Conservation (phyloP, 768 basidiomycete species). For the Termitomyces eurrhizus region DNA sequence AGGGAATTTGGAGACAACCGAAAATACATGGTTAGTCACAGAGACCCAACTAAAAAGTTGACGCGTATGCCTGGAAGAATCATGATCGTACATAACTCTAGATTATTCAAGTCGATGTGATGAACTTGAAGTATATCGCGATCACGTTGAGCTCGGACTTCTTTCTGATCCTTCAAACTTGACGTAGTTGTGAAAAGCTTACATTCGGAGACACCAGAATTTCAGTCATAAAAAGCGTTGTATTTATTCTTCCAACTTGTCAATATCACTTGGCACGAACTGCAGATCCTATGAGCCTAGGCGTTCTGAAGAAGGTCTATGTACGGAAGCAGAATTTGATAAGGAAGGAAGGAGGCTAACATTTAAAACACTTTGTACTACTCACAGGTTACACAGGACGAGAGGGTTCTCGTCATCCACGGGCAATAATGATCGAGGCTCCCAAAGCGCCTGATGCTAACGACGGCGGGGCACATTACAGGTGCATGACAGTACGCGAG, state of each 20-base stretch:
- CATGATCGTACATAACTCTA: neutral
- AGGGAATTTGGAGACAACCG: neutral
- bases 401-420: conserved; percentile 11
- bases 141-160: neutral
- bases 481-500: conserved; percentile 24
- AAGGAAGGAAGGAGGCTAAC: neutral
- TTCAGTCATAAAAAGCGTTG: neutral
- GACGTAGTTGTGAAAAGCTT: neutral
- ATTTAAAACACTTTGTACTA: neutral
- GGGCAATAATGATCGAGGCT: conserved; percentile 12
- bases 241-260: neutral
- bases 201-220: neutral
- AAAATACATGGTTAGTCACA: neutral
- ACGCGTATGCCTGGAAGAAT: neutral
- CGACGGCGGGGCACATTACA: conserved; percentile 18
- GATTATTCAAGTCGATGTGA: neutral
- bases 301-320: conserved; percentile 7
- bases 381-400: conserved; percentile 16
- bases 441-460: conserved; percentile 12
- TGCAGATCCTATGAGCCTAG: conserved; percentile 1
- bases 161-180: neutral
- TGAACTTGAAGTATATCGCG: no score
- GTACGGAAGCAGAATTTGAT: neutral
- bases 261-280: neutral
- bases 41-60: neutral